Base-by-base conservation (phyloP, 148 eudicot genomes). In the Spergularia marina region DNA sequence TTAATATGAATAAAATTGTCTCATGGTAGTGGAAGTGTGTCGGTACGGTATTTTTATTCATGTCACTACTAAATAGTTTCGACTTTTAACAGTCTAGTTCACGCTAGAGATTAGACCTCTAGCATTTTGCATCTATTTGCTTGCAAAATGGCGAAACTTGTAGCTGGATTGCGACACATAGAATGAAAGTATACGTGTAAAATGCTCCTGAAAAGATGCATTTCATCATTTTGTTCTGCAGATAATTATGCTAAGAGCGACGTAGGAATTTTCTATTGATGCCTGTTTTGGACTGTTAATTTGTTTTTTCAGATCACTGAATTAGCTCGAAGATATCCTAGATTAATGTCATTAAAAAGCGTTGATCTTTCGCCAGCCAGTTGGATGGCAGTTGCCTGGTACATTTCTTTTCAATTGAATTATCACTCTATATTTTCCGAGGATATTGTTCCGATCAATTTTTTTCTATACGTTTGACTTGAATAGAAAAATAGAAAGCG, bases 341-440 rank as follows among this genome's bases (percentile, higher is more conserved):
- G 95, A 77, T 76, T 92, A 47, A 87, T 90, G 97, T 85, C 94
- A 52, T 68, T 92, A 63, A 88, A 87, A 81, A 92, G 95, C 59
- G 97, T 92, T 7, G 97, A 92, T 82, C 95, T 92, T 70, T 92
- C 97, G 36, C 97, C 97, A 2, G 97, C 95, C 81, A 92, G 90
- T 85, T 92, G 97, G 97, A 86, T 92, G 92, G 88, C 97, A 30
- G 92, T 92, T 72, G 87, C 97, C 58, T 94, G 98, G 98, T 91
- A 72, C 15, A 4, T 70, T n/a, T 41, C 73, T 14, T 30, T 30
- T 30, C 36, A 30, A 2, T 30, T 30, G 36, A 30, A 30, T 30
- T 30, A 30, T 30, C 36, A 30, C 36, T 30, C 36, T 30, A 30
- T 30, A 30, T 30, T 30, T 30, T 30, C 36, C 36, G 36, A 30